Evolutionary conservation across 1,284 basidiomycete genomes (phyloP), one percentile per base, ranked within the genome.

Genomic region (Cryptococcus maquisensis): DNA sequence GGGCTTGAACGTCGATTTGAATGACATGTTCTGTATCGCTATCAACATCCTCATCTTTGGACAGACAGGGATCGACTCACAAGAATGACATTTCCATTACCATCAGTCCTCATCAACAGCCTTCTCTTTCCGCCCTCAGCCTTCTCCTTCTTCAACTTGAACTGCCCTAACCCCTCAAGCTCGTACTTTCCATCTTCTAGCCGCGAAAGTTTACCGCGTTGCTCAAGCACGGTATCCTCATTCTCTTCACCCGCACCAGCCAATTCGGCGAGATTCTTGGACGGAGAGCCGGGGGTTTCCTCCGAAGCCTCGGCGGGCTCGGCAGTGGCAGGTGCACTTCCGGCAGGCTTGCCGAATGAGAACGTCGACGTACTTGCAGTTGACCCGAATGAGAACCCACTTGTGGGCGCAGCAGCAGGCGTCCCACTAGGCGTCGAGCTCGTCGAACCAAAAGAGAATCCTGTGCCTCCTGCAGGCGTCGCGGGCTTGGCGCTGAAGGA

Each of bases 171-270:
- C 0, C 71, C 71, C 47, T 74, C 77, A 16, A 79, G 81, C n/a
- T 80, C 59, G 45, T 63, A 66, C 47, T 59, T 80, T 36, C 80
- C 79, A 26, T 60, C 65, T 23, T 71, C 78, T 66, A 89, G 71
- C 65, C 80, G 82, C 65, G 79, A 86, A 39, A 86, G 82, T 69
- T 86, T 88, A 47, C 82, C 79, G 64, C 81, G 82, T 50, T 82
- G 77, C 49, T 81, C 79, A 68, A 85, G 78, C 18, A 79, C 76
- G 3, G 87, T 90, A 53, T 85, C 84, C 69, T 93, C 90, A 42
- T 86, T 80, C 71, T 93, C 87, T 75, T 92, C 90, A 16, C 77
- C 77, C 6, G 65, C 68, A 7, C 75, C 76, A 6, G 57, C 60
- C 2, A 55, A 59, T 26, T 66, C 64, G 3, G 70, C 71, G 8